A percentile compares a stretch with the other conserved stretches of the same genome.
Conservation (phyloP, 2,329 filamentous ascomycete species). For the Orbilia blumenaviensis region DNA sequence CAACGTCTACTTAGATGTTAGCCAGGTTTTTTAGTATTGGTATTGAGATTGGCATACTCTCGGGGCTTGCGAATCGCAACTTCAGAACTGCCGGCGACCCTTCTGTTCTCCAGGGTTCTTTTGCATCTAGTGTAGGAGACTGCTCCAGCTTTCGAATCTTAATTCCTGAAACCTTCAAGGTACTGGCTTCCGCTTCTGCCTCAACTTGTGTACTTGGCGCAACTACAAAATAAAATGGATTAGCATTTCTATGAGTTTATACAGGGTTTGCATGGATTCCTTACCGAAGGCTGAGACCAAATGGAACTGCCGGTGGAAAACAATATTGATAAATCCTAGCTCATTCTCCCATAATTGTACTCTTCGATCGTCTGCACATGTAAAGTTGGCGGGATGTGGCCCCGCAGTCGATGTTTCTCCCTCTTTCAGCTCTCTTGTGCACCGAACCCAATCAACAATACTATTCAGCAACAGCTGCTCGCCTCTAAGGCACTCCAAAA, state of each 20-base stretch:
- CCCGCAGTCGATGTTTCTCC: slow-evolving; percentile 13
- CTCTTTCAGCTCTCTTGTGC: slow-evolving; percentile 29
- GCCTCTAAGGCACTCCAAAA: slow-evolving; percentile 39
- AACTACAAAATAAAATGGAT: slow-evolving; percentile 6
- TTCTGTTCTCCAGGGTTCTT: slow-evolving; percentile 45
- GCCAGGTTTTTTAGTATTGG: not conserved
- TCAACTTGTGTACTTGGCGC: slow-evolving; percentile 44
- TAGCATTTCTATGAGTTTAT: not conserved
- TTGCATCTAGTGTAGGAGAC: slow-evolving; percentile 38
- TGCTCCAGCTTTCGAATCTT: slow-evolving; percentile 43
- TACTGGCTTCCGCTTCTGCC: slow-evolving; percentile 24
- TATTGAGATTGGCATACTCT: slow-evolving; percentile 10
- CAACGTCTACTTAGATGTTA: slow-evolving; percentile 31
- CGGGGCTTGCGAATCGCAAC: slow-evolving; percentile 33
- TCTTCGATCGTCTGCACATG: slow-evolving; percentile 36
- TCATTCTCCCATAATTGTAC: slow-evolving; percentile 52
- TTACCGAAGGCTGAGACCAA: slow-evolving; percentile 46
- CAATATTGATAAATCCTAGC: slow-evolving; percentile 47
- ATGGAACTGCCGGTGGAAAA: slow-evolving; percentile 51
- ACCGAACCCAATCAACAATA: slow-evolving; percentile 44
- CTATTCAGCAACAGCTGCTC: slow-evolving; percentile 47
- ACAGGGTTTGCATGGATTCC: too few species aligned
- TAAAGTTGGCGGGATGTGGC: slow-evolving; percentile 34
- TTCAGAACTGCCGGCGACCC: slow-evolving; percentile 30
- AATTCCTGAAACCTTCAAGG: slow-evolving; percentile 40